Percentiles rank a stretch among this genome's conserved stretches.
Evolutionary conservation across 257 asterid genomes (phyloP).

Genomic region (Solanum clarkiae): DNA sequence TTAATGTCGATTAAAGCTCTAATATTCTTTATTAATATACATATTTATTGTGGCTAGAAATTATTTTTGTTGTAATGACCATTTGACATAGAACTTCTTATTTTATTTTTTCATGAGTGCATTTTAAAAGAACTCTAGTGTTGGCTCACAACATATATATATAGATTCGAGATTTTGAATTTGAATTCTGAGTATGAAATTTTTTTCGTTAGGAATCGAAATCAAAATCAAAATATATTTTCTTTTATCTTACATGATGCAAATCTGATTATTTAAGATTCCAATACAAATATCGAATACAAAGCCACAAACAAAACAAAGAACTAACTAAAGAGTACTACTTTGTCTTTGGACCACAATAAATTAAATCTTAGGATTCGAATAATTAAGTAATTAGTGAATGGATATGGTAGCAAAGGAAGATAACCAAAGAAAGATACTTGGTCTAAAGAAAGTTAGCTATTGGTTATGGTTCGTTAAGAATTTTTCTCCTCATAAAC

Average conservation of each 20-base stretch:
- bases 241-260: neutral
- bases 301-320: no score
- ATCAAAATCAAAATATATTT: no score
- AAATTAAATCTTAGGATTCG: neutral
- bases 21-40: no score
- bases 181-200: neutral
- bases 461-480: neutral
- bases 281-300: neutral
- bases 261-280: neutral
- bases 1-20: rapidly evolving
- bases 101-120: neutral
- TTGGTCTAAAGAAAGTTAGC: neutral
- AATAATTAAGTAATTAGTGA: neutral
- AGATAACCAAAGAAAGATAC: neutral
- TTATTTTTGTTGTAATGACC: no score
- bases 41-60: no score
- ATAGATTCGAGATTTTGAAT: neutral
- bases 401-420: constrained; percentile 3
- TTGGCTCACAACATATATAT: neutral
- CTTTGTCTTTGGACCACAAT: neutral
- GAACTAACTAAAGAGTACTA: neutral
- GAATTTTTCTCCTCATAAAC: neutral
- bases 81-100: no score
- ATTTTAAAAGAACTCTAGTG: neutral
- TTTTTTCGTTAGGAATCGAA: neutral